phyloP scores from a whole-genome alignment of 257 asterid species.

The Solanum chiquidenum region DNA sequence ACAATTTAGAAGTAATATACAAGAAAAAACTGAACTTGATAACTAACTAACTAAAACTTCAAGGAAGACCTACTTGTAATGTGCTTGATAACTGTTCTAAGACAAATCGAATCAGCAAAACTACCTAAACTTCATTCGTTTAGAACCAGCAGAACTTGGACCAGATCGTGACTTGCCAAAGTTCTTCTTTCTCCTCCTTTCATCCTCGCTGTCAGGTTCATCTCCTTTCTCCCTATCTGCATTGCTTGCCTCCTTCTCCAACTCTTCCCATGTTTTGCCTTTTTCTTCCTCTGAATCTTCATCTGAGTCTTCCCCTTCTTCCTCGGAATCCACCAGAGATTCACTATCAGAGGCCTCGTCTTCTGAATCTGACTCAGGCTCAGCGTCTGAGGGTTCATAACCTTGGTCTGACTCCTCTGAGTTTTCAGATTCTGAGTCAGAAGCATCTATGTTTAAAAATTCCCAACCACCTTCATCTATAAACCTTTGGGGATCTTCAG shows the following conservation, averaged over 20 bases:
- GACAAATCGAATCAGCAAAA: neutral
- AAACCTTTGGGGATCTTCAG: conserved; percentile 14
- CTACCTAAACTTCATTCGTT: neutral
- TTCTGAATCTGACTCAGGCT: conserved; percentile 15
- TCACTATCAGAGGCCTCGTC: conserved; percentile 17
- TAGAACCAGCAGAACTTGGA: neutral
- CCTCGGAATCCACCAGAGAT: conserved; percentile 14
- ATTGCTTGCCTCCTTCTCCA: conserved; percentile 15
- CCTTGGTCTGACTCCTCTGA: conserved; percentile 20
- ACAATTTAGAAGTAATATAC: neutral
- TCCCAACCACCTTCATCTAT: conserved; percentile 24
- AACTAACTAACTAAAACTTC: neutral
- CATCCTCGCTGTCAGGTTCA: conserved; percentile 20
- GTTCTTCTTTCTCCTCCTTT: conserved; percentile 18
- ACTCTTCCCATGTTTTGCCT: conserved; percentile 21
- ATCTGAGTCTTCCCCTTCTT: conserved; percentile 8
- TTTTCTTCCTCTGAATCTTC: conserved; percentile 8
- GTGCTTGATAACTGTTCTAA: neutral
- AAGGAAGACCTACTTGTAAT: neutral
- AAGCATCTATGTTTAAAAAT: conserved; percentile 14
- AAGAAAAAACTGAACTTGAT: neutral
- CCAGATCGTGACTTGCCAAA: conserved; percentile 4
- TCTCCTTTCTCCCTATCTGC: conserved; percentile 17
- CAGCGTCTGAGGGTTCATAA: conserved; percentile 13
- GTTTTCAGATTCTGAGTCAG: conserved; percentile 13